phyloP scores from a whole-genome alignment of 371 early-diverging fungal species.

The Mortierella sp. region DNA sequence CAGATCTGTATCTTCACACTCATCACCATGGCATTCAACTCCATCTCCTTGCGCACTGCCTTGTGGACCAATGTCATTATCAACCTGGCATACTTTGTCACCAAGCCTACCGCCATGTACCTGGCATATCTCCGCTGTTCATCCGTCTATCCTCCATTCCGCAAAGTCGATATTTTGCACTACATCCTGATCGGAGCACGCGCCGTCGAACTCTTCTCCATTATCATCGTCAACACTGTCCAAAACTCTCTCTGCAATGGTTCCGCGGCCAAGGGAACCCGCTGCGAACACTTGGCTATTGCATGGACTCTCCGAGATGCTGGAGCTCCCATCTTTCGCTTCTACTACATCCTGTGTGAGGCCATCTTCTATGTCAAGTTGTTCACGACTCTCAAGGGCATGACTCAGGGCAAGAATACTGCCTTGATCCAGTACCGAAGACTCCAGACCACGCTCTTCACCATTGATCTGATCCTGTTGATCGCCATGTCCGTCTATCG shows the following conservation, averaged over 20 bases:
- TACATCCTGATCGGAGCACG: conserved; percentile 35
- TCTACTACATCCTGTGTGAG: conserved; percentile 49
- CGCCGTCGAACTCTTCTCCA: conserved; percentile 38
- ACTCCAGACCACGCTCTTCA: conserved; percentile 47
- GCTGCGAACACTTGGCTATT: conserved; percentile 23
- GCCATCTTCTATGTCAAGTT: conserved; percentile 46
- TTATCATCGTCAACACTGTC: conserved; percentile 37
- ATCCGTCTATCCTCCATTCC: conserved; percentile 39
- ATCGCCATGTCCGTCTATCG: conserved; percentile 47
- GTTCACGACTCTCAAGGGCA: conserved; percentile 36
- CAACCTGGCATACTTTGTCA: conserved; percentile 47
- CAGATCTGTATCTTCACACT: conserved; percentile 41
- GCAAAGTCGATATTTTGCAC: conserved; percentile 32
- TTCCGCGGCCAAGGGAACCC: conserved; percentile 31
- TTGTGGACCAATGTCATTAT: conserved; percentile 50
- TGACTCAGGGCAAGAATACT: conserved; percentile 34
- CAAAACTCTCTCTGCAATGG: conserved; percentile 43
- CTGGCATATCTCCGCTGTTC: conserved; percentile 52
- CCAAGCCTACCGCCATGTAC: conserved; percentile 51
- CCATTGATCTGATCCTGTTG: conserved; percentile 35
- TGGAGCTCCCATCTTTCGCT: conserved; percentile 43
- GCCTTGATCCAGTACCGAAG: conserved; percentile 42
- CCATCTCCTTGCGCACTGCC: conserved; percentile 30
- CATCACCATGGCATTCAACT: conserved; percentile 34
- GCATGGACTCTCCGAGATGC: conserved; percentile 50